These are phyloP conservation scores for Colletotrichum lupini DNA, from an alignment of 2,329 filamentous ascomycete genomes.

Conservation along the genomic window DNA sequence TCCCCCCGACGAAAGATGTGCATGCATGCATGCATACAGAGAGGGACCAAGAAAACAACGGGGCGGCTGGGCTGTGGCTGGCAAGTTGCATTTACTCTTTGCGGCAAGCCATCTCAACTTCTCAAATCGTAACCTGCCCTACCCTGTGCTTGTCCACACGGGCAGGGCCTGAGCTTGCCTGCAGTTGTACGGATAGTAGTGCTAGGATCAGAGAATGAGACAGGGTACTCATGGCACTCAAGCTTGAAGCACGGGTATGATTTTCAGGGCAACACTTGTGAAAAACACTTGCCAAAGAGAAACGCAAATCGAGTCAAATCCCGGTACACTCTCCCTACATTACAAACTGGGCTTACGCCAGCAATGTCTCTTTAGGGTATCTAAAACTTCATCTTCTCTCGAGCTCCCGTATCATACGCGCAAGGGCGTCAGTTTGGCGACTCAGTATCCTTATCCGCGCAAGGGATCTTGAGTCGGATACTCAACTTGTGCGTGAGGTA, in stretches of 20 bases:
- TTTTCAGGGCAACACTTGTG: slow-evolving; percentile 12
- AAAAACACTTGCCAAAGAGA: neutral
- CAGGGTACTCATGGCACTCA: neutral
- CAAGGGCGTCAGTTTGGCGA: neutral
- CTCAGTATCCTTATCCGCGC: neutral
- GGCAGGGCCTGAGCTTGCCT: slow-evolving; percentile 6
- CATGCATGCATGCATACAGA: slow-evolving; percentile 1
- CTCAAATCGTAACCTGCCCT: neutral
- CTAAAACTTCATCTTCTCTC: neutral
- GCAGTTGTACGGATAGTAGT: neutral
- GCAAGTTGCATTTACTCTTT: slow-evolving; percentile 5
- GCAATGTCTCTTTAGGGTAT: neutral
- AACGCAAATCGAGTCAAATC: neutral
- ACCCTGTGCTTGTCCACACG: slow-evolving; percentile 1
- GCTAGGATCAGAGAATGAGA: neutral
- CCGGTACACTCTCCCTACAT: neutral
- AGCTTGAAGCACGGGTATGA: neutral
- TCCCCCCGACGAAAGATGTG: neutral
- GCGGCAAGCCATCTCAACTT: slow-evolving; percentile 14
- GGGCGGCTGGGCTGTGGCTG: slow-evolving; percentile 25
- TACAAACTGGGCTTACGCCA: neutral
- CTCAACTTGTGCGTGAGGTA: neutral
- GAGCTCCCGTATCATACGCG: neutral
- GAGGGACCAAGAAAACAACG: slow-evolving; percentile 4
- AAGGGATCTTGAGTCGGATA: slow-evolving; percentile 4